Evolutionary conservation across 2,329 filamentous ascomycete genomes (phyloP).

Genomic region (Periconia digitata): DNA sequence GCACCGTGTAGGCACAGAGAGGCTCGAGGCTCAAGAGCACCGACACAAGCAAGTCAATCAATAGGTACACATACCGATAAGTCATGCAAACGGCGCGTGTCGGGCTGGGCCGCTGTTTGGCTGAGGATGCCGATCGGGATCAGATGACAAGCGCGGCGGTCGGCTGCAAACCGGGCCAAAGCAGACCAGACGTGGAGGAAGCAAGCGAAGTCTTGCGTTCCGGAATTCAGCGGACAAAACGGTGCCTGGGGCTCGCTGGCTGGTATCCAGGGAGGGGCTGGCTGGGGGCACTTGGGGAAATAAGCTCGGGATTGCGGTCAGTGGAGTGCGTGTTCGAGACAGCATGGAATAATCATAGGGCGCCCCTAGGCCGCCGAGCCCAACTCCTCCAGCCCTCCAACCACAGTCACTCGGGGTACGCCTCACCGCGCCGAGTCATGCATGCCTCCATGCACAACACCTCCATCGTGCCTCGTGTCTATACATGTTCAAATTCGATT

Average conservation of each 20-base stretch:
- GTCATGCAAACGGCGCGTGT: constrained; percentile 44
- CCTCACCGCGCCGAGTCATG: too few species aligned
- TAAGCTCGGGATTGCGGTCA: constrained; percentile 41
- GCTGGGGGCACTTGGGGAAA: constrained; percentile 31
- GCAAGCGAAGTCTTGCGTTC: constrained; percentile 36
- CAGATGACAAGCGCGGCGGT: constrained; percentile 13
- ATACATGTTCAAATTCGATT: too few species aligned
- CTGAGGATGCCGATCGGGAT: constrained; percentile 41
- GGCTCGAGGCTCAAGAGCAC: constrained; percentile 2
- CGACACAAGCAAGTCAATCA: not conserved
- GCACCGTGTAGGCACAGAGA: not conserved
- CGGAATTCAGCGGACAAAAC: constrained; percentile 23
- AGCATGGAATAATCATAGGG: constrained; percentile 3
- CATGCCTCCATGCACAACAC: too few species aligned
- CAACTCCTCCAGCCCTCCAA: too few species aligned
- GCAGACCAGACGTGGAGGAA: constrained; percentile 3
- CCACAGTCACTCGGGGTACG: too few species aligned
- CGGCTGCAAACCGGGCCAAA: not conserved
- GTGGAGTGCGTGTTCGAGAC: constrained; percentile 29
- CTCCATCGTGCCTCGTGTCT: too few species aligned
- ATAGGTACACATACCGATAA: constrained; percentile 38
- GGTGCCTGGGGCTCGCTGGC: constrained; percentile 6
- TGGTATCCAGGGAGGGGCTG: constrained; percentile 31
- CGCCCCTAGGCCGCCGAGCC: too few species aligned
- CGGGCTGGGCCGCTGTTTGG: constrained; percentile 41